Evolutionary conservation across 345 rosid genomes (phyloP), one percentile per base, ranked within the genome.

Genomic region (Pistacia integerrima): DNA sequence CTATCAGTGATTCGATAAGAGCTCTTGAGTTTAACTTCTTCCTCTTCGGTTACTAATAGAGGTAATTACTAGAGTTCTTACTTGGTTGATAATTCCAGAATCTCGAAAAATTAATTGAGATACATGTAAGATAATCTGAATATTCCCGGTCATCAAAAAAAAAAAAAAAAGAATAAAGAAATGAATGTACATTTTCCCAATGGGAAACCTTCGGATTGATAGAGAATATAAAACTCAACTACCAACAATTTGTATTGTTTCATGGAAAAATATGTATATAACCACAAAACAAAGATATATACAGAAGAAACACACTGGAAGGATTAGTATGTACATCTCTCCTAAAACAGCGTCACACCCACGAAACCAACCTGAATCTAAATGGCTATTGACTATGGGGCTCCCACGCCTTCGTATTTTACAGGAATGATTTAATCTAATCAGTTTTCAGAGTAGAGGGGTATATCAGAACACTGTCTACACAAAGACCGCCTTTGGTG

Each of bases 401-500:
- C 36, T 67, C 18, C 36, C 38, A 12, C 18, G 17, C 57, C 35
- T 44, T 13, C 5, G 12, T 67, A 48, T 67, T 9, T 55, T 77
- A 64, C 72, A 77, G 67, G 71, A 80, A 82, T 74, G 86, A 87
- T 75, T 71, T 64, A 84, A 76, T 66, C 80, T 82, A 76, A 46
- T 46, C 49, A 1, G 49, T 86, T 83, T 59, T 59, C 84, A 66
- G 20, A 49, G 76, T 84, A 80, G 81, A 80, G 3, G 98, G 98
- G 66, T 82, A 82, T 16, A 94, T 79, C 64, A 90, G 78, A 67
- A 91, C 91, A 66, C 87, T 79, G 77, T 94, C 98, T 55, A 94
- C 70, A 70, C 94, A 89, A 6, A 94, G 79, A n/a, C 98, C 98
- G 16, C 98, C 98, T 85, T 94, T 94, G 14, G 97, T 88, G 84